phyloP scores from a whole-genome alignment of 2,329 filamentous ascomycete genomes.

The Aspergillus fumigatiaffinis region DNA sequence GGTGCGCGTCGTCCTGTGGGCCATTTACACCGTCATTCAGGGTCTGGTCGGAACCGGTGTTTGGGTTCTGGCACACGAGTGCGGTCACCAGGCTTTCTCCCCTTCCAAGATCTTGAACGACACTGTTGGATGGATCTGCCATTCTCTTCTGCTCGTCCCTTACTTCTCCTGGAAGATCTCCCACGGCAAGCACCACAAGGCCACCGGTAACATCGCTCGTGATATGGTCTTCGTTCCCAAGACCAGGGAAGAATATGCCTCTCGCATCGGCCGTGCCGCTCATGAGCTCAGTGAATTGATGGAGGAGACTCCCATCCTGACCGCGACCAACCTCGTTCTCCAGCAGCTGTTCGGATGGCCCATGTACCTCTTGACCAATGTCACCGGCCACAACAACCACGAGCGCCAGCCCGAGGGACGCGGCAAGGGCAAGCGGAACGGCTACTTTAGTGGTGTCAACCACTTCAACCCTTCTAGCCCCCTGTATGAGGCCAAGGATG shows the following conservation, averaged over 20 bases:
- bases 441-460: constrained; percentile 76
- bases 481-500: constrained; percentile 86
- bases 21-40: constrained; percentile 73
- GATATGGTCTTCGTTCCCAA: constrained; percentile 99
- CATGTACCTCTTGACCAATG: constrained; percentile 84
- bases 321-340: constrained; percentile 65
- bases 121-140: constrained; percentile 83
- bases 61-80: constrained; percentile 97
- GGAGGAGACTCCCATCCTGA: constrained; percentile 90
- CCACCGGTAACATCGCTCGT: constrained; percentile 91
- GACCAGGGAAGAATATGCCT: constrained; percentile 77
- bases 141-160: constrained; percentile 84
- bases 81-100: constrained; percentile 94
- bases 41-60: constrained; percentile 89
- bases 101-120: constrained; percentile 88
- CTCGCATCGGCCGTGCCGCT: constrained; percentile 65
- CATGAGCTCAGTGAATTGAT: constrained; percentile 85
- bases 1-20: constrained; percentile 62
- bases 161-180: constrained; percentile 99
- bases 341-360: constrained; percentile 95
- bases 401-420: constrained; percentile 88
- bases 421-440: constrained; percentile 87
- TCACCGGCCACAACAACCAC: constrained; percentile 95
- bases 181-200: constrained; percentile 99
- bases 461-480: constrained; percentile 89